A percentile compares a stretch with the other conserved stretches of the same genome.
These are phyloP conservation scores for Kregervanrija pseudodelftensis DNA, from an alignment of 805 yeast genomes.

Conservation along the genomic window DNA sequence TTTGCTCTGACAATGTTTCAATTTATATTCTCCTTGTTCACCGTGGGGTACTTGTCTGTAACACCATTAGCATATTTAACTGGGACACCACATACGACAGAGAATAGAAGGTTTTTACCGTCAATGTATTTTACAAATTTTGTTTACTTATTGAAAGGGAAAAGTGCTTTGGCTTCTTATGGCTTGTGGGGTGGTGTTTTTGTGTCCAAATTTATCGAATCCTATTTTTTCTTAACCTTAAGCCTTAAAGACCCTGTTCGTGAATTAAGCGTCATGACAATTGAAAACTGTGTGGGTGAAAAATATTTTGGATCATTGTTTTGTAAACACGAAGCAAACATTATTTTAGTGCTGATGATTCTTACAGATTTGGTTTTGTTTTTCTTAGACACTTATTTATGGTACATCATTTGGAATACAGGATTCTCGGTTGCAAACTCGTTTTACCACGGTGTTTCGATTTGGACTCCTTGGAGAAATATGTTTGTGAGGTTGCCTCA, in stretches of 20 bases:
- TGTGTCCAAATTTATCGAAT: constrained; percentile 61
- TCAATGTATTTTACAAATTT: constrained; percentile 54
- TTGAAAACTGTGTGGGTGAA: constrained; percentile 59
- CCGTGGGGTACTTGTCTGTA: constrained; percentile 50
- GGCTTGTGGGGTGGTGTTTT: constrained; percentile 67
- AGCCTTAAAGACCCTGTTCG: constrained; percentile 69
- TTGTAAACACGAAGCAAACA: constrained; percentile 50
- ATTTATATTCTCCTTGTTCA: constrained; percentile 44
- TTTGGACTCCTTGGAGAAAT: constrained; percentile 87
- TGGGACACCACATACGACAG: constrained; percentile 30
- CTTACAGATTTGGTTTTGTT: constrained; percentile 62
- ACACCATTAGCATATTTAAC: constrained; percentile 57
- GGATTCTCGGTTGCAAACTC: constrained; percentile 65
- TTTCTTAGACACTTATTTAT: constrained; percentile 73
- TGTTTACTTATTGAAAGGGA: constrained; percentile 44
- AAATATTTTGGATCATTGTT: constrained; percentile 41
- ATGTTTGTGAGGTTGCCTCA: constrained; percentile 70
- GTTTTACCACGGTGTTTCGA: constrained; percentile 63
- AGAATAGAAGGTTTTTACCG: constrained; percentile 41
- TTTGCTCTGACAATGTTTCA: constrained; percentile 46
- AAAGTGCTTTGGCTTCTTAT: constrained; percentile 53
- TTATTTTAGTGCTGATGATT: constrained; percentile 47
- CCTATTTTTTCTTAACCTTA: constrained; percentile 69
- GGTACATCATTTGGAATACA: constrained; percentile 82
- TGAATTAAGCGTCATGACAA: constrained; percentile 51